These are phyloP conservation scores for Pelargonium australe DNA, from an alignment of 441 rosid genomes.

Conservation along the genomic window DNA sequence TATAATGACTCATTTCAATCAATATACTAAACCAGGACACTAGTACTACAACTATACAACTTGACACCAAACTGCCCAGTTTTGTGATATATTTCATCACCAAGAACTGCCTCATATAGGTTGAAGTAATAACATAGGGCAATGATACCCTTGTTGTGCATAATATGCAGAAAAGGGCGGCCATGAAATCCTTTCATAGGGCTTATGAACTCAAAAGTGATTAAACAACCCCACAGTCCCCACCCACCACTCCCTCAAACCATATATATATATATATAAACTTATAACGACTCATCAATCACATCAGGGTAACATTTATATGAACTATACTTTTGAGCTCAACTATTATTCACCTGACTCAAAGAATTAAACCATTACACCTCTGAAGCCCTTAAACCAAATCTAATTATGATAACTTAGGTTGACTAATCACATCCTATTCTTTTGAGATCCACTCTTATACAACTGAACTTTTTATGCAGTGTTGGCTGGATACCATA, in stretches of 20 bases:
- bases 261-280: no score
- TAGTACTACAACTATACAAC: background rate
- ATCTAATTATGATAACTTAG: background rate
- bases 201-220: background rate
- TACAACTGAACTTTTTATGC: background rate
- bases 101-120: background rate
- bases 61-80: background rate
- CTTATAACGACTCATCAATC: no score
- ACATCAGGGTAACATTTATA: background rate
- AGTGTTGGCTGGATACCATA: background rate
- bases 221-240: background rate
- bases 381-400: background rate
- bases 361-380: background rate
- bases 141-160: background rate
- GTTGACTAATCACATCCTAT: background rate
- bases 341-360: background rate
- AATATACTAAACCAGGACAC: background rate
- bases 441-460: slow-evolving; percentile 3
- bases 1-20: background rate
- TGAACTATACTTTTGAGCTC: background rate
- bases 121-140: background rate
- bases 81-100: background rate
- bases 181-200: background rate
- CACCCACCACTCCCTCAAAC: background rate
- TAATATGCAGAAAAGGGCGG: no score